Conservation (phyloP, 441 rosid genomes). For the Sinapis alba region DNA sequence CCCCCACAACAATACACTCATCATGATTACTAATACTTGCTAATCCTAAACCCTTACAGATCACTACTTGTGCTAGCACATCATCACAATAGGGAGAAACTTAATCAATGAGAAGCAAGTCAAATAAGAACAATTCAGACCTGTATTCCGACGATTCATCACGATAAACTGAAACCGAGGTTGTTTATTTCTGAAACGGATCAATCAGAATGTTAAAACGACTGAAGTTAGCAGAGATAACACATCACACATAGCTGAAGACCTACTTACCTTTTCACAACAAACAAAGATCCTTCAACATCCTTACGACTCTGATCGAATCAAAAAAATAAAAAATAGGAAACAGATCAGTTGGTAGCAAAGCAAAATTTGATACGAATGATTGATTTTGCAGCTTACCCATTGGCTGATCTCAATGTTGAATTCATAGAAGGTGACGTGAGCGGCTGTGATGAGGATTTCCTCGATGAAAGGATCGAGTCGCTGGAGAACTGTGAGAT, state of each 20-base stretch:
- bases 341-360: conserved; percentile 12
- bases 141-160: conserved; percentile 95
- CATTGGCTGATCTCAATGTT: conserved; percentile 87
- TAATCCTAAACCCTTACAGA: background rate
- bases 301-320: conserved; percentile 85
- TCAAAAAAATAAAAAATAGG: background rate
- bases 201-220: background rate
- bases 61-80: background rate
- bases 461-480: conserved; percentile 87
- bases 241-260: background rate
- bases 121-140: conserved; percentile 40
- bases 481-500: conserved; percentile 90
- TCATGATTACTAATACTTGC: conserved; percentile 11
- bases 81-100: background rate
- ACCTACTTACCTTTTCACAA: conserved; percentile 72
- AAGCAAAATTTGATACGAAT: background rate
- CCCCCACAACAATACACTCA: conserved; percentile 21
- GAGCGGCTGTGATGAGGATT: conserved; percentile 96
- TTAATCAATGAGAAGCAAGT: background rate
- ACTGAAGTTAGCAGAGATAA: background rate
- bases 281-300: conserved; percentile 95
- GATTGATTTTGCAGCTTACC: conserved; percentile 46
- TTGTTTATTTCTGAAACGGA: conserved; percentile 65
- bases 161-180: conserved; percentile 98
- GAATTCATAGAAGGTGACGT: conserved; percentile 95